Conservation (phyloP, 352 stramenopile genomes). For the Phytophthora pinifolia region DNA sequence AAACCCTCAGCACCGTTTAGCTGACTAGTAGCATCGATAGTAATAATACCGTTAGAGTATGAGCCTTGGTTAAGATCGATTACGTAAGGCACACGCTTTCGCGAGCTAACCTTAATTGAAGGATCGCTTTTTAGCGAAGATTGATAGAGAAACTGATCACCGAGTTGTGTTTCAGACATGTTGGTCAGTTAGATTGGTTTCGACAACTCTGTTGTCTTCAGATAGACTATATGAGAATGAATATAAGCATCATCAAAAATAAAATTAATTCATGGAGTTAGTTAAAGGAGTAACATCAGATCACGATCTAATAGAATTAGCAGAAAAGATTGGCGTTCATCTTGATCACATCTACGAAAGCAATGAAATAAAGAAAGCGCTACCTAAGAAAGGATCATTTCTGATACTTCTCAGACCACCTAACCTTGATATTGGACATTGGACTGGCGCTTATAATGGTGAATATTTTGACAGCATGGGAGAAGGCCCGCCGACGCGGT, state of each 20-base stretch:
- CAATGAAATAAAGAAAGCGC: not conserved
- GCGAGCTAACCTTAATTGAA: not conserved
- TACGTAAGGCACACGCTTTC: not conserved
- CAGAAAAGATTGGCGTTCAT: not conserved
- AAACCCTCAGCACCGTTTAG: slow-evolving; percentile 4
- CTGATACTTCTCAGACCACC: slow-evolving; percentile 8
- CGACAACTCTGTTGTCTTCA: too few species aligned
- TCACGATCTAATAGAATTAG: slow-evolving; percentile 1
- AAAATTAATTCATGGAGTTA: too few species aligned
- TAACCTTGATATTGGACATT: slow-evolving; percentile 5
- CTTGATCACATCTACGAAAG: slow-evolving; percentile 4
- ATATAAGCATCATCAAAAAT: too few species aligned
- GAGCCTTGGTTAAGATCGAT: slow-evolving; percentile 3
- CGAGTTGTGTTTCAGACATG: not conserved
- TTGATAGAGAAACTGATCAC: slow-evolving; percentile 9
- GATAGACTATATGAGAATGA: not conserved
- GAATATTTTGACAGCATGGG: slow-evolving; percentile 14
- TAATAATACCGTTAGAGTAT: slow-evolving; percentile 1
- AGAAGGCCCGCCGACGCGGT: not conserved
- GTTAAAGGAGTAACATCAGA: not conserved
- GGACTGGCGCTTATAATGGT: not conserved
- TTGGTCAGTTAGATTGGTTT: too few species aligned
- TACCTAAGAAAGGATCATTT: not conserved
- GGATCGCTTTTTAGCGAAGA: not conserved
- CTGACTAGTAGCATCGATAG: slow-evolving; percentile 4